A percentile compares a stretch with the other conserved stretches of the same genome.
These are phyloP conservation scores for Scleromitrula shiraiana DNA, from an alignment of 2,329 filamentous ascomycete genomes.

Conservation along the genomic window DNA sequence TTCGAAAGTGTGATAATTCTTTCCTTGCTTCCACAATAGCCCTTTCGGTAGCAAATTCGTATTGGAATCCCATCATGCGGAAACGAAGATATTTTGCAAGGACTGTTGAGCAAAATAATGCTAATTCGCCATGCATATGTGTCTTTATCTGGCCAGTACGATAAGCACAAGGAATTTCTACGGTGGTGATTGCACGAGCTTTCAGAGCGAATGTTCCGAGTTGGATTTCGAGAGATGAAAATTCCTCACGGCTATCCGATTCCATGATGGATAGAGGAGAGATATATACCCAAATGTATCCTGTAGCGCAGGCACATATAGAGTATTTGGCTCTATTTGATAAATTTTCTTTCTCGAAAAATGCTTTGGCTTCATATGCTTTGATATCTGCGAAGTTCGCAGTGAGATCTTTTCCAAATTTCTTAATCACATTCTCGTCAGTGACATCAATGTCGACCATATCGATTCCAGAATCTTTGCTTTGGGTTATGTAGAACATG, in stretches of 20 bases:
- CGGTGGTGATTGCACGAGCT: slow-evolving; percentile 20
- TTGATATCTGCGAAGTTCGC: slow-evolving; percentile 27
- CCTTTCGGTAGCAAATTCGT: slow-evolving; percentile 22
- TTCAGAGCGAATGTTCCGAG: slow-evolving; percentile 24
- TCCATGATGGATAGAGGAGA: background rate
- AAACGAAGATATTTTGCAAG: slow-evolving; percentile 21
- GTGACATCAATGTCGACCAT: slow-evolving; percentile 21
- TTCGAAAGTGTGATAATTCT: slow-evolving; percentile 8
- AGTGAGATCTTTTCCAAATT: slow-evolving; percentile 23
- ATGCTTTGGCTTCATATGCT: slow-evolving; percentile 19
- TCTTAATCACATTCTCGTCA: slow-evolving; percentile 21
- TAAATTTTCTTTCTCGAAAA: slow-evolving; percentile 21
- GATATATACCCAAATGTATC: slow-evolving; percentile 24
- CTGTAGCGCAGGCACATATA: slow-evolving; percentile 23
- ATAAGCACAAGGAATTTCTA: slow-evolving; percentile 21
- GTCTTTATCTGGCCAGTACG: background rate
- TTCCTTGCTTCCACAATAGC: slow-evolving; percentile 17
- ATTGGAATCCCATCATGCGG: slow-evolving; percentile 24
- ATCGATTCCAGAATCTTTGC: slow-evolving; percentile 23
- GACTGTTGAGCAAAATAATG: slow-evolving; percentile 20
- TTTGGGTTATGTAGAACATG: slow-evolving; percentile 20
- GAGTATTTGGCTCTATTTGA: slow-evolving; percentile 21
- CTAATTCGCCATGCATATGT: slow-evolving; percentile 14
- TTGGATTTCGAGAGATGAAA: slow-evolving; percentile 20
- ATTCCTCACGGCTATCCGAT: too few relatives aligned